Conservation (phyloP, 306 rosid genomes). For the Trifolium subterraneum region DNA sequence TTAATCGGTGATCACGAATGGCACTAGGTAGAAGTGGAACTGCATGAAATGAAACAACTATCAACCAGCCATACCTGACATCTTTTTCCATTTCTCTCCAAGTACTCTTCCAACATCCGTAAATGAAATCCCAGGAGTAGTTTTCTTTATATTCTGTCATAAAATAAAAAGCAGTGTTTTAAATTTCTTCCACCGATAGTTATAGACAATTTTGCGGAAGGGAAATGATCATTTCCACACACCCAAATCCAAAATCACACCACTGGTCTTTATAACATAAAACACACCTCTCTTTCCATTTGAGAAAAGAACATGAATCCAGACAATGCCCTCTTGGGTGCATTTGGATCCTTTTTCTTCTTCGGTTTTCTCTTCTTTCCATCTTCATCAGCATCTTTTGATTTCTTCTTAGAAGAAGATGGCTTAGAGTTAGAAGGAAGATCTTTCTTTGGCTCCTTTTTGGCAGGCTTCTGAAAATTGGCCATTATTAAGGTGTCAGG, state of each 20-base stretch:
- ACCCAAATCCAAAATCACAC: constrained; percentile 10
- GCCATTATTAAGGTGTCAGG: constrained; percentile 35
- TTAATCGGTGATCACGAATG: constrained; percentile 16
- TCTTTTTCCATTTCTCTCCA: constrained; percentile 99
- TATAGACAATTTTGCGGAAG: background rate
- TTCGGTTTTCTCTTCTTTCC: constrained; percentile 90
- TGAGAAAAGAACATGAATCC: constrained; percentile 98
- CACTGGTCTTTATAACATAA: constrained; percentile 6
- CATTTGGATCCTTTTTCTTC: constrained; percentile 98
- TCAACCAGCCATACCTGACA: constrained; percentile 72
- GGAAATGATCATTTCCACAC: background rate
- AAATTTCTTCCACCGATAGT: background rate
- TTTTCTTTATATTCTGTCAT: constrained; percentile 80
- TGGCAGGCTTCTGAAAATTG: constrained; percentile 77
- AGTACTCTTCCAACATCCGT: constrained; percentile 82
- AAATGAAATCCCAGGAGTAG: constrained; percentile 84
- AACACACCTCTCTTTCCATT: constrained; percentile 90
- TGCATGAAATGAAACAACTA: constrained; percentile 15
- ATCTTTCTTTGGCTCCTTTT: constrained; percentile 84
- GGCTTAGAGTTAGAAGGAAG: constrained; percentile 70
- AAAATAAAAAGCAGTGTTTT: background rate
- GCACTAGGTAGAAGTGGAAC: background rate
- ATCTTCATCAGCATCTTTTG: constrained; percentile 79
- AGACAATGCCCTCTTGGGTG: constrained; percentile 93
- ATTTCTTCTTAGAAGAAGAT: constrained; percentile 79